Conservation (phyloP, 257 asterid species). For the Verbascum thapsus region DNA sequence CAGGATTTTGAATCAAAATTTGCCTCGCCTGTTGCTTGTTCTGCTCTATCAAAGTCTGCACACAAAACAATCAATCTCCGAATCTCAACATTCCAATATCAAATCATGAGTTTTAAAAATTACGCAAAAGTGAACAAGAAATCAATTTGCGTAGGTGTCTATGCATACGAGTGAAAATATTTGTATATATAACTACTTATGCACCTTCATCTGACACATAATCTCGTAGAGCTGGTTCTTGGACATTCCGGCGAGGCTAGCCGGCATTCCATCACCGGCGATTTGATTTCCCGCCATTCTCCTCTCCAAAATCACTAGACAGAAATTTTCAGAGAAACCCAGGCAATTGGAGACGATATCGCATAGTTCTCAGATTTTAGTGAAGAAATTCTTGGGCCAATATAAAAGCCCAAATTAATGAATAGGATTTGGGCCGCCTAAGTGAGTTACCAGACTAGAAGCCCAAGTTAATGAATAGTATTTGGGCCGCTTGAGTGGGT, state of each 20-base stretch:
- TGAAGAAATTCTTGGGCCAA: no score
- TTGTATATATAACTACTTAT: not conserved
- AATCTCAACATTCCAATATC: slow-evolving; percentile 18
- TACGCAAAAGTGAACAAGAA: not conserved
- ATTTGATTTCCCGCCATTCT: slow-evolving; percentile 80
- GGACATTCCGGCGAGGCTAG: slow-evolving; percentile 90
- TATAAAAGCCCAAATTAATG: no score
- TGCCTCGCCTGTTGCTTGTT: slow-evolving; percentile 93
- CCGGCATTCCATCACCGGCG: slow-evolving; percentile 66
- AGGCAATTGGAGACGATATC: no score
- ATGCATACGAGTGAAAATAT: not conserved
- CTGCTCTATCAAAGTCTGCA: slow-evolving; percentile 81
- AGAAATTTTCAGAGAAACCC: slow-evolving; percentile 4
- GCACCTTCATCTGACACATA: slow-evolving; percentile 96
- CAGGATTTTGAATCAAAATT: slow-evolving; percentile 89
- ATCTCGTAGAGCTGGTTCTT: slow-evolving; percentile 81
- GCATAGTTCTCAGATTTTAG: no score
- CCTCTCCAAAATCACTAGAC: slow-evolving; percentile 20
- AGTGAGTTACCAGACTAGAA: no score
- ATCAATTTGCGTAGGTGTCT: slow-evolving; percentile 1
- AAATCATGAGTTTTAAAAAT: not conserved
- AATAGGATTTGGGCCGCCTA: no score
- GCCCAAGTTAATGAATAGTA: no score
- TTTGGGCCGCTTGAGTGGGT: no score
- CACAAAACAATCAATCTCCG: slow-evolving; percentile 9